phyloP scores from a whole-genome alignment of 1,284 basidiomycete genomes.

The Apiotrichum sp. region DNA sequence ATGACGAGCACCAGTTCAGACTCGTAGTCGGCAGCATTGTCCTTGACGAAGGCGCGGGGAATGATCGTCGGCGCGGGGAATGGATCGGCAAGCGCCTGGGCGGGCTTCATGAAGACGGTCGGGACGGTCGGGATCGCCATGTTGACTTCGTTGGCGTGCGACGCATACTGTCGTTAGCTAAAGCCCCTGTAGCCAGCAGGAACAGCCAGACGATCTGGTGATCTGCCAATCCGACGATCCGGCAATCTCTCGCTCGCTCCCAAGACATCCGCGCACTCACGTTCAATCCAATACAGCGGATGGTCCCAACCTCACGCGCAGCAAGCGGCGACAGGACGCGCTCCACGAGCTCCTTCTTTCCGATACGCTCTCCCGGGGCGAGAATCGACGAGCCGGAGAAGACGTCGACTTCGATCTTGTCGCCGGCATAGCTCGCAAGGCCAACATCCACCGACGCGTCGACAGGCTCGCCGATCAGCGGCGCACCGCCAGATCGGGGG shows the following conservation, averaged over 20 bases:
- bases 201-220: not conserved
- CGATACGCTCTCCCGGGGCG: constrained; percentile 37
- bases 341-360: constrained; percentile 28
- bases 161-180: constrained; percentile 35
- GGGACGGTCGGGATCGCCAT: constrained; percentile 34
- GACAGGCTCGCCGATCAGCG: constrained; percentile 40
- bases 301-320: constrained; percentile 36
- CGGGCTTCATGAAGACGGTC: constrained; percentile 41
- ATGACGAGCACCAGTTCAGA: constrained; percentile 81
- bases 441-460: constrained; percentile 45
- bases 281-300: constrained; percentile 43
- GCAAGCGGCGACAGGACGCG: constrained; percentile 41
- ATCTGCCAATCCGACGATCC: not conserved
- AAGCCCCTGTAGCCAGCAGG: too few species aligned
- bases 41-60: constrained; percentile 53
- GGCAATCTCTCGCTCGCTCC: not conserved
- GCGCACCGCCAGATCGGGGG: constrained; percentile 10
- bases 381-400: constrained; percentile 37
- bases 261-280: constrained; percentile 20
- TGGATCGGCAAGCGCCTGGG: constrained; percentile 32
- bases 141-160: constrained; percentile 44
- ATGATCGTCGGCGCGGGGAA: constrained; percentile 33
- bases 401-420: constrained; percentile 34
- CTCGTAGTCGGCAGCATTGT: constrained; percentile 77
- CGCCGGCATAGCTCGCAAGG: constrained; percentile 29